Evolutionary conservation across 768 basidiomycete genomes (phyloP).

Genomic region (Phanerodontia chrysosporium): DNA sequence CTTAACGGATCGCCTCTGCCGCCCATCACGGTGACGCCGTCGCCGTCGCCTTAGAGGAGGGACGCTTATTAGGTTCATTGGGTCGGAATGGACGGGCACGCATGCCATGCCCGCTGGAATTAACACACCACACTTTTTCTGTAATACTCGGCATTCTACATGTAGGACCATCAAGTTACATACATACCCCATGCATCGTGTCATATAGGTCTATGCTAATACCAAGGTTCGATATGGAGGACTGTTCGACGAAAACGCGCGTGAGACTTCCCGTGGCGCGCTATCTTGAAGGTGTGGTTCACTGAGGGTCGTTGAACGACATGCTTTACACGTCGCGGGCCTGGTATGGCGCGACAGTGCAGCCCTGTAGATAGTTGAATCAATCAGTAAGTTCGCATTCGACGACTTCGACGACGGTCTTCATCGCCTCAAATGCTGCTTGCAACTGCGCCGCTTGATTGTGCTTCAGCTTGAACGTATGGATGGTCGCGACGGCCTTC

Average conservation of each 20-base stretch:
- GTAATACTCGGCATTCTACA: conserved; percentile 13
- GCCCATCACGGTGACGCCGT: conserved; percentile 42
- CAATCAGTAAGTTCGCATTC: too few relatives aligned
- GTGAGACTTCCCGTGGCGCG: too few relatives aligned
- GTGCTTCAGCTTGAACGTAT: too few relatives aligned
- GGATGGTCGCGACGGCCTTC: too few relatives aligned
- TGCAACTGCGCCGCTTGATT: too few relatives aligned
- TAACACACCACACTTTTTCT: conserved; percentile 3
- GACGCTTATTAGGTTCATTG: conserved; percentile 7
- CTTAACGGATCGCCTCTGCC: conserved; percentile 24
- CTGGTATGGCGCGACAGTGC: too few relatives aligned
- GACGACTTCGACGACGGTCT: too few relatives aligned
- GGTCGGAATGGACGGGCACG: not conserved
- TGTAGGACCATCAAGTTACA: conserved; percentile 14
- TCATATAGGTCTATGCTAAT: conserved; percentile 13
- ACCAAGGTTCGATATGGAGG: not conserved
- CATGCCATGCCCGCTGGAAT: conserved; percentile 14
- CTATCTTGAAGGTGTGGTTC: too few relatives aligned
- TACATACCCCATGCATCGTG: conserved; percentile 19
- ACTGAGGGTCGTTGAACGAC: too few relatives aligned
- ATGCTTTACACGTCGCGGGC: too few relatives aligned
- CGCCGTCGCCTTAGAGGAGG: conserved; percentile 23
- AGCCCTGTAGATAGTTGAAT: too few relatives aligned
- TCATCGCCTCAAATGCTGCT: too few relatives aligned
- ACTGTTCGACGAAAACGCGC: not conserved